Base-by-base conservation (phyloP, 2,329 filamentous ascomycete genomes). In the Sphaceloma murrayae region DNA sequence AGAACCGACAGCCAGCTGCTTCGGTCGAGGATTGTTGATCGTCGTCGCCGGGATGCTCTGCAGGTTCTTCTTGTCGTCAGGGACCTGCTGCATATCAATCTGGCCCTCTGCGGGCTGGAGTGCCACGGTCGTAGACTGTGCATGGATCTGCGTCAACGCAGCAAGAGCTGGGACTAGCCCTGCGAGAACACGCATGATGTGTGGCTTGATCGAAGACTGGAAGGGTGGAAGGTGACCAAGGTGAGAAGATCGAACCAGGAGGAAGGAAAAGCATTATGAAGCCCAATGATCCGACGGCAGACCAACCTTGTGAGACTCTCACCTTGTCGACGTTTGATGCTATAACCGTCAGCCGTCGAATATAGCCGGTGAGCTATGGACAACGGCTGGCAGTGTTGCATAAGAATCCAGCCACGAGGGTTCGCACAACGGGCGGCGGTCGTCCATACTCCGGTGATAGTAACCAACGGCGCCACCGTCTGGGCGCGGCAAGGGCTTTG, bases 341-440 rank as follows among this genome's bases (percentile, higher is more conserved):
- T 26, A 14, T 17, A 45, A 34, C 42, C 19, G 42, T 17, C 30
- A 18, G 14, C 42, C 42, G 42, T 36, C 42, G 31, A 27, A 45
- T 45, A 45, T 45, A 45, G 31, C 16, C 42, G 42, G 42, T 45
- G 30, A 34, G 31, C 42, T 45, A 45, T 45, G 42, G 42, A 29
- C 31, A 45, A 45, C 42, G 42, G 42, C 31, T 29, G 21, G 22
- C 30, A 45, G 31, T 16, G 13, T 22, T 38, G 34, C 34, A 7
- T 11, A 29, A 11, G 13, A 17, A 19, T 34, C 29, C 30, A 32
- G 32, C 42, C 31, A 29, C 18, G 32, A 27, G 42, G 42, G 30
- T 45, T 45, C 32, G 19, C 16, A 19, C 18, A 26, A 38, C 34
- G 34, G 19, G 29, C 32, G 42, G 31, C 30, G 7, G 31, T 34